phyloP scores from a whole-genome alignment of 345 rosid species.

The Syzygium grande region DNA sequence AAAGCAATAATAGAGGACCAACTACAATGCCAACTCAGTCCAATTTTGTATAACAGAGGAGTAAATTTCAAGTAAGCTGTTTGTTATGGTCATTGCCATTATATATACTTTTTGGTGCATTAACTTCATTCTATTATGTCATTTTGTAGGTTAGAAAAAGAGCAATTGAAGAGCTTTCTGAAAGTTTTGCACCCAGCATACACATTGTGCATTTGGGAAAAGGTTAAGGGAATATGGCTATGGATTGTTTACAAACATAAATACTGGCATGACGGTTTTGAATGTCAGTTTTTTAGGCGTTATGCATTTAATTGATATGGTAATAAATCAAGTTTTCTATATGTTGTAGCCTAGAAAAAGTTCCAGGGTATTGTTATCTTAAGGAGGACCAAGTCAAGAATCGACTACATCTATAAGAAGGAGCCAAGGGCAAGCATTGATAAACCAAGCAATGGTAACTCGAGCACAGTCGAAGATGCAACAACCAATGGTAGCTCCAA shows the following conservation, averaged over 20 bases:
- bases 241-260: background rate
- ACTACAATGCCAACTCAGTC: background rate
- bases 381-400: background rate
- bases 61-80: background rate
- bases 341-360: background rate
- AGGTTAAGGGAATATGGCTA: background rate
- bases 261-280: background rate
- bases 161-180: background rate
- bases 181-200: background rate
- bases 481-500: no score
- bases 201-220: background rate
- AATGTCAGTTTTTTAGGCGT: background rate
- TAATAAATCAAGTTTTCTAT: background rate
- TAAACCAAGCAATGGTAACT: background rate
- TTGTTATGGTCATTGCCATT: background rate
- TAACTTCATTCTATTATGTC: background rate
- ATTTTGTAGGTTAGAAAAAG: background rate
- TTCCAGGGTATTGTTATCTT: background rate
- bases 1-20: background rate
- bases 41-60: background rate
- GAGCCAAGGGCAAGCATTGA: background rate
- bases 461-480: background rate
- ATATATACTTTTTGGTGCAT: background rate
- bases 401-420: background rate
- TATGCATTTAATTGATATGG: background rate